Evolutionary conservation across 495 filamentous ascomycete species (phyloP).

Genomic region (Neurospora terricola): DNA sequence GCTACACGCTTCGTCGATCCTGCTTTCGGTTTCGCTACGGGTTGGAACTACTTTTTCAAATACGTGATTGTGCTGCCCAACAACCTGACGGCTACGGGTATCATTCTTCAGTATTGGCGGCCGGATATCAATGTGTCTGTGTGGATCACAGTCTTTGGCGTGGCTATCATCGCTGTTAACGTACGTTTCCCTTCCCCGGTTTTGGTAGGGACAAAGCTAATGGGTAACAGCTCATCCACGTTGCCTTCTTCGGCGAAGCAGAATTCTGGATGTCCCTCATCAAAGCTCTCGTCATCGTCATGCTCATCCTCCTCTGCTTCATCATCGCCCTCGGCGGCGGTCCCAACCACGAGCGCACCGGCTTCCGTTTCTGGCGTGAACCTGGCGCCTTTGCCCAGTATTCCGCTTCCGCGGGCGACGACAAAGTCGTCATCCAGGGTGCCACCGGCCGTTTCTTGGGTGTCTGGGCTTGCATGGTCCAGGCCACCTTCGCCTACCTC

Average conservation of each 20-base stretch:
- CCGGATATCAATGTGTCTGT: conserved; percentile 59
- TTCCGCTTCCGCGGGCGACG: conserved; percentile 12
- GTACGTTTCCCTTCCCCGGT: conserved; percentile 6
- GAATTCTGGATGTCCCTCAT: conserved; percentile 71
- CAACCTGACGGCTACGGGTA: conserved; percentile 62
- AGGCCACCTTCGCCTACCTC: conserved; percentile 73
- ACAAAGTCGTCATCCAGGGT: conserved; percentile 22
- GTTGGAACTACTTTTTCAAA: conserved; percentile 40
- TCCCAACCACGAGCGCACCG: conserved; percentile 54
- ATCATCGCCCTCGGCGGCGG: conserved; percentile 69
- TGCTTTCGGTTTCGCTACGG: conserved; percentile 49
- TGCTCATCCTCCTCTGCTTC: conserved; percentile 54
- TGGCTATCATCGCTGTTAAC: conserved; percentile 46
- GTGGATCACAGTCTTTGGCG: conserved; percentile 60
- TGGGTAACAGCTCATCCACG: conserved; percentile 32
- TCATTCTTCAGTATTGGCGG: conserved; percentile 65
- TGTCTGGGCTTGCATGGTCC: conserved; percentile 70
- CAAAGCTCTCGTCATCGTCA: conserved; percentile 62
- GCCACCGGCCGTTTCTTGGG: conserved; percentile 53
- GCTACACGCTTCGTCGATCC: conserved; percentile 70
- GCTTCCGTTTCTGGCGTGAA: conserved; percentile 70
- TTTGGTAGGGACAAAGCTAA: not conserved
- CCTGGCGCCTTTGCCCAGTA: conserved; percentile 64
- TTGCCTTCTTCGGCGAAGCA: conserved; percentile 67
- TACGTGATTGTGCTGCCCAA: conserved; percentile 72